Base-by-base conservation (phyloP, 1,284 basidiomycete species). In the Cutaneotrichosporon sp. region DNA sequence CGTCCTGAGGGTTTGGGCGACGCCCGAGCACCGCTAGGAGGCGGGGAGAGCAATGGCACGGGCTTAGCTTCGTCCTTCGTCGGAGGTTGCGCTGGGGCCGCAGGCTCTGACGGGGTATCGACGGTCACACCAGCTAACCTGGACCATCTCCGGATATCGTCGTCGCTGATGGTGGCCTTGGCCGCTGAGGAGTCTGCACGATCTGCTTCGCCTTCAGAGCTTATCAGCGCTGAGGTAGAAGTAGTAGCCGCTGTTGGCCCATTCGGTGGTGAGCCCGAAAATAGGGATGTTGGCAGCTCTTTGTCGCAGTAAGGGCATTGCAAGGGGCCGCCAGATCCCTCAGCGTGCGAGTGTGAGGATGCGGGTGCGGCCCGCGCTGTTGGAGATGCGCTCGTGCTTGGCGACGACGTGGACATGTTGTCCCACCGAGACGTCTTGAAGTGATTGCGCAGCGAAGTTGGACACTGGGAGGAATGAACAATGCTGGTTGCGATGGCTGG, bases 281-380 rank as follows among this genome's bases (percentile, higher is more conserved):
- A 51, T 14, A 72, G 51, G 6, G 55, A 54, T 0, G 62, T 57
- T 2, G 70, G 70, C 17, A 72, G 52, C 34, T 63, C 66, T 50
- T 67, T 68, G 24, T 64, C 53, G 53, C 70, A 72, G 52, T 62
- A 67, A 2, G 70, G 70, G 49, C 70, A 72, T 55, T 65, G 62
- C 52, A 70, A 60, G 17, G 67, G 62, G 32, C 65, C 29, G 19
- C 42, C 27, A 17, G 16, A 22, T 22, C 20, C 14, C 16, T 26
- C 38, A 6, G 5, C 9, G 22, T 41, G 38, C 22, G 22, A 6
- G 34, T 29, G 35, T 20, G 46, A 29, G 14, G 26, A 17, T 24
- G 19, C 42, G 16, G 25, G 42, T n/a, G 42, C 42, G 19, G 8
- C 26, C 19, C 26, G n/a, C 3, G 27, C n/a, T 10, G 42, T 12